phyloP scores from a whole-genome alignment of 805 yeast species.

The Limtongia smithiae region DNA sequence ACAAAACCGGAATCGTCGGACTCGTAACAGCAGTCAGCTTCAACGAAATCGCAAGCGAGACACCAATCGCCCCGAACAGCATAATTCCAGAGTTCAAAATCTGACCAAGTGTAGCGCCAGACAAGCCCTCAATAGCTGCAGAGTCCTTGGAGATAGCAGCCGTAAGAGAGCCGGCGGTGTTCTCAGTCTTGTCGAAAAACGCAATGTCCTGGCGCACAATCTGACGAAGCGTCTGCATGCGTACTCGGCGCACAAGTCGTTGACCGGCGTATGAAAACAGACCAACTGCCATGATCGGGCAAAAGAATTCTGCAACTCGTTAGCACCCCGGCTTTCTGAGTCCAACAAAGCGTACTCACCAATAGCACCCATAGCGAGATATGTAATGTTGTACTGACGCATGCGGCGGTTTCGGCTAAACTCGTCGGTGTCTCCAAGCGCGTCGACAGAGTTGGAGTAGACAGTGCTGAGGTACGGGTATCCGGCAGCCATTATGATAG shows the following conservation, averaged over 20 bases:
- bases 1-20: constrained; percentile 38
- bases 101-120: constrained; percentile 35
- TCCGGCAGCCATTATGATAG: constrained; percentile 25
- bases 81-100: constrained; percentile 36
- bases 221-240: constrained; percentile 31
- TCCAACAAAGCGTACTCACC: constrained; percentile 35
- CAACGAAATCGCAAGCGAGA: constrained; percentile 42
- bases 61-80: constrained; percentile 40
- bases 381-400: constrained; percentile 40
- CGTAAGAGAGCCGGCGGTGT: constrained; percentile 34
- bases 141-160: constrained; percentile 34
- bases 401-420: constrained; percentile 37
- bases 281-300: constrained; percentile 27
- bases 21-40: constrained; percentile 43
- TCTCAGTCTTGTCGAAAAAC: constrained; percentile 32
- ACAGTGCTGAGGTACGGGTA: constrained; percentile 38
- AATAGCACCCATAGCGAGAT: constrained; percentile 41
- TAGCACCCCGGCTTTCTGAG: constrained; percentile 30
- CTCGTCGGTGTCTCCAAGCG: constrained; percentile 34
- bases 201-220: constrained; percentile 33
- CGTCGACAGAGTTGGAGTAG: constrained; percentile 37
- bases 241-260: constrained; percentile 33
- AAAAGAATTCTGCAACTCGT: constrained; percentile 27
- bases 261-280: constrained; percentile 28
- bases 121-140: constrained; percentile 34